These are phyloP conservation scores for Strobilomyces echinocephalus DNA, from an alignment of 768 basidiomycete species.

Conservation along the genomic window DNA sequence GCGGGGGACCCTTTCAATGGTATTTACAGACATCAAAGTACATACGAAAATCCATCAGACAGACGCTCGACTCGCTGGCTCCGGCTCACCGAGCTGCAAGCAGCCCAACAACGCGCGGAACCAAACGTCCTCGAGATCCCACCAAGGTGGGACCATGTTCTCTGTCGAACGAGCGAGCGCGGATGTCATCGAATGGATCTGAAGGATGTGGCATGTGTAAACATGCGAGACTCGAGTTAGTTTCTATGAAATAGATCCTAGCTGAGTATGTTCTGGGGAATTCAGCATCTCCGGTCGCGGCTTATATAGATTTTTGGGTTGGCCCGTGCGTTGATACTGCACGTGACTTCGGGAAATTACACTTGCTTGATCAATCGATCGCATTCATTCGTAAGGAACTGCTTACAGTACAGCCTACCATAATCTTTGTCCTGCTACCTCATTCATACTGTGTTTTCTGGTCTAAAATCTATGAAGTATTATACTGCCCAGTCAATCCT, in stretches of 20 bases:
- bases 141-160: constrained; percentile 44
- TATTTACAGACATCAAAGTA: not conserved
- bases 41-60: not conserved
- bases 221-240: constrained; percentile 78
- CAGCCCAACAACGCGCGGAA: constrained; percentile 27
- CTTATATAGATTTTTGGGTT: constrained; percentile 32
- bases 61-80: constrained; percentile 51
- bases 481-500: too few species aligned
- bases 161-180: constrained; percentile 64
- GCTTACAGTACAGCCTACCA: too few species aligned
- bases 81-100: constrained; percentile 21
- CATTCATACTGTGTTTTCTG: too few species aligned
- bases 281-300: constrained; percentile 8
- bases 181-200: constrained; percentile 66
- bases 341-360: not conserved
- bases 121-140: constrained; percentile 66
- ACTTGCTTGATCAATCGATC: too few species aligned
- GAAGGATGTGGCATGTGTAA: constrained; percentile 70
- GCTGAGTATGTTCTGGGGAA: constrained; percentile 71
- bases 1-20: too few species aligned
- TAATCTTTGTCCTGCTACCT: too few species aligned
- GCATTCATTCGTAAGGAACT: too few species aligned
- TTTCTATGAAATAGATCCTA: constrained; percentile 79
- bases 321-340: constrained; percentile 31
- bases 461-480: too few species aligned